Conservation (phyloP, 768 basidiomycete species). For the Boletus reticulatus region DNA sequence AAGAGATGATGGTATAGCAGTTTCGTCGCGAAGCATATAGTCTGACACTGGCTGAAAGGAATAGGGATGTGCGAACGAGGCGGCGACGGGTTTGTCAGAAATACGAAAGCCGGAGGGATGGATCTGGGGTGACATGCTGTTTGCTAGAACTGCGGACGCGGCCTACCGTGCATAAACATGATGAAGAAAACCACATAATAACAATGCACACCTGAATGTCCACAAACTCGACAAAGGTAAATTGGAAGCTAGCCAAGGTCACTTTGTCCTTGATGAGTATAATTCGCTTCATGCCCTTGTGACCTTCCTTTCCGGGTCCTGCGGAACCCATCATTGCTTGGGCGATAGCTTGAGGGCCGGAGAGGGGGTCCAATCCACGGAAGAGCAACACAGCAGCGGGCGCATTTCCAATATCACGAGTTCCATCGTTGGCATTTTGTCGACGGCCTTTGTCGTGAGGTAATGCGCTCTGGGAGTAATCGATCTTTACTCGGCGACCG, state of each 20-base stretch:
- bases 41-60: slow-evolving; percentile 85
- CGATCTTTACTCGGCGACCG: slow-evolving; percentile 90
- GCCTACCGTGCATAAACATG: slow-evolving; percentile 47
- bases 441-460: slow-evolving; percentile 67
- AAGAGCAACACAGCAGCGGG: slow-evolving; percentile 83
- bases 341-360: slow-evolving; percentile 84
- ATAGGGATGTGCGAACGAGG: slow-evolving; percentile 89
- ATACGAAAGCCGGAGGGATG: slow-evolving; percentile 96
- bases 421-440: slow-evolving; percentile 85
- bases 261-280: slow-evolving; percentile 87
- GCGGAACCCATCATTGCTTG: slow-evolving; percentile 81
- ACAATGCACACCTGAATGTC: slow-evolving; percentile 63
- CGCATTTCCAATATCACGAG: slow-evolving; percentile 89
- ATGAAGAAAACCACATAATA: background rate
- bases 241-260: slow-evolving; percentile 87
- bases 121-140: slow-evolving; percentile 81
- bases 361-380: slow-evolving; percentile 85
- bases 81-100: slow-evolving; percentile 82
- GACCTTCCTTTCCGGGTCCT: slow-evolving; percentile 73
- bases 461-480: slow-evolving; percentile 86
- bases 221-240: slow-evolving; percentile 90
- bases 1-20: slow-evolving; percentile 64
- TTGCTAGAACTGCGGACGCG: slow-evolving; percentile 76
- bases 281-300: slow-evolving; percentile 84
- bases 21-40: slow-evolving; percentile 72